A percentile compares a stretch with the other conserved stretches of the same genome.
Conservation (phyloP, 2,329 filamentous ascomycete genomes). For the Aspergillus clavatus region DNA sequence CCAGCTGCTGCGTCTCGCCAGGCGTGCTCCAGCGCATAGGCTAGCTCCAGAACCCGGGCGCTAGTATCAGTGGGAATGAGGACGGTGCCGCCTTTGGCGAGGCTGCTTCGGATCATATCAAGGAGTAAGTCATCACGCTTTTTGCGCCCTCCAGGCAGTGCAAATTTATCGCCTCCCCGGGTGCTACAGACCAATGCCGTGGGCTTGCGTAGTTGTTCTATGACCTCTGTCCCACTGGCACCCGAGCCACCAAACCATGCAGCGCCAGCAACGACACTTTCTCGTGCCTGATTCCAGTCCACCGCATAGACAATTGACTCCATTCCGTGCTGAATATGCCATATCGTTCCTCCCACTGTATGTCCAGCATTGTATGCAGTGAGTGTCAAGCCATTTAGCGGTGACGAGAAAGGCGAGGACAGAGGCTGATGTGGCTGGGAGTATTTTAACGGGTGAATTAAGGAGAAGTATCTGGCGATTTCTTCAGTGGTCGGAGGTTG, state of each 20-base stretch:
- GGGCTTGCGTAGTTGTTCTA: constrained; percentile 87
- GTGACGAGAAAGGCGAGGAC: constrained; percentile 79
- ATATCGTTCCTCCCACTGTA: constrained; percentile 93
- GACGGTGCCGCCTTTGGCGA: constrained; percentile 80
- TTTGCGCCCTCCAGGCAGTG: constrained; percentile 66
- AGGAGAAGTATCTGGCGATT: constrained; percentile 84
- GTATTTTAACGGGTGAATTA: constrained; percentile 91
- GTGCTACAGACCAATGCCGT: constrained; percentile 92
- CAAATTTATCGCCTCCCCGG: constrained; percentile 66
- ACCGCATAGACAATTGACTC: constrained; percentile 97
- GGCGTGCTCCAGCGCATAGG: constrained; percentile 86
- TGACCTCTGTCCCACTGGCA: constrained; percentile 78
- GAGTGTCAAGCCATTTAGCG: constrained; percentile 84
- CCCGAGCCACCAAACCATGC: constrained; percentile 85
- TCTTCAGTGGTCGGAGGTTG: constrained; percentile 77
- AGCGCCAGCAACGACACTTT: constrained; percentile 89
- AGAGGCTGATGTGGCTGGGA: constrained; percentile 91
- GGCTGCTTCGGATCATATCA: constrained; percentile 72
- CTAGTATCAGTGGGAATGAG: constrained; percentile 93
- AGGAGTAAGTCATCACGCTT: constrained; percentile 83
- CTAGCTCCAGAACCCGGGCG: constrained; percentile 85
- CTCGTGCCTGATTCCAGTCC: constrained; percentile 96
- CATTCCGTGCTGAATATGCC: constrained; percentile 95
- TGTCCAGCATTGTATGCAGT: constrained; percentile 97
- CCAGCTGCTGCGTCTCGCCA: constrained; percentile 65